Evolutionary conservation across 1,284 basidiomycete genomes (phyloP), one percentile per base, ranked within the genome.

Genomic region (Ustilago esculenta): DNA sequence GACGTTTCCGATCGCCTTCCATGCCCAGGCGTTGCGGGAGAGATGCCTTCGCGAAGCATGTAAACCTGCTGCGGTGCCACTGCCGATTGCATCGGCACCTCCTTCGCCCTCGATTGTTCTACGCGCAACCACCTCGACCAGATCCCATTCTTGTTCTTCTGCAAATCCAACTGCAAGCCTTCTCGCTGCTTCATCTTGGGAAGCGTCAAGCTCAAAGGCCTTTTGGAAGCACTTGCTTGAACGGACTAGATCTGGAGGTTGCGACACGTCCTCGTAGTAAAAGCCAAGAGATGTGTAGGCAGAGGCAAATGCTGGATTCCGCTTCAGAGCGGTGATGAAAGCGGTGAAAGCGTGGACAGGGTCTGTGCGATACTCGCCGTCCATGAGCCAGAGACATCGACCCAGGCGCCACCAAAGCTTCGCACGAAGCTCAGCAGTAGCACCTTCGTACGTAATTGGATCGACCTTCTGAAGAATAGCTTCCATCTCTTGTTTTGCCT

Each of bases 211-310:
- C 83, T 98, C 96, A 74, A 99, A 98, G 0, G 96, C 96, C 77
- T 96, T 98, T 77, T 98, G 94, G 84, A 97, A 98, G 81, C 96
- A 98, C 81, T 95, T 95, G 15, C 91, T 90, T 1, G 95, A 90
- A 36, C 95, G 88, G 10, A 88, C 87, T 9, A 88, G 87, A 82
- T 98, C 94, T 0, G 89, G 87, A 1, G 92, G 92, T 12, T 85
- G 83, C 12, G 87, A 83, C 49, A 85, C 85, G 48, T 92, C 89
- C 17, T 87, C 84, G 81, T 98, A 98, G 83, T 94, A 95, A 44
- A 92, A 85, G 8, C 96, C 96, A 9, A 99, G 87, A 0, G 93
- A 91, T 0, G 95, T 96, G 82, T 94, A 98, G 0, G 94, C 88
- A 0, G 96, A 90, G 0, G 95, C 94, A 80, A 89, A 97, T 3